A percentile compares a stretch with the other conserved stretches of the same genome.
phyloP scores from a whole-genome alignment of 1,284 basidiomycete species.

The Ganoderma resinaceum region DNA sequence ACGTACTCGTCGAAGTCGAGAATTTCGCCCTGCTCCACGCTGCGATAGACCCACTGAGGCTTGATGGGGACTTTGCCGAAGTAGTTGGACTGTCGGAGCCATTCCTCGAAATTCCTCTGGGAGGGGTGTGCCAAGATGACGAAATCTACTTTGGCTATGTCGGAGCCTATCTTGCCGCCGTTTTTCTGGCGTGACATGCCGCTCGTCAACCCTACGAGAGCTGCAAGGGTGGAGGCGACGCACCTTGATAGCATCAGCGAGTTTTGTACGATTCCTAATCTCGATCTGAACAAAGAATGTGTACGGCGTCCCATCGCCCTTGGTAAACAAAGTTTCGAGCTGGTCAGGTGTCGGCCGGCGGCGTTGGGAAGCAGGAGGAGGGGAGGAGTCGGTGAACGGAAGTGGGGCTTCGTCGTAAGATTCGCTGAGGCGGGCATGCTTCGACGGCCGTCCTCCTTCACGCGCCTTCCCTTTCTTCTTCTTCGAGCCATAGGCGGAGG shows the following conservation, averaged over 20 bases:
- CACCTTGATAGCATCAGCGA: constrained; percentile 36
- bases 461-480: constrained; percentile 15
- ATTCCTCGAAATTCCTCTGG: constrained; percentile 53
- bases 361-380: constrained; percentile 16
- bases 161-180: constrained; percentile 61
- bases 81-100: constrained; percentile 47
- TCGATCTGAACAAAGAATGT: constrained; percentile 39
- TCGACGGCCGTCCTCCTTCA: constrained; percentile 10
- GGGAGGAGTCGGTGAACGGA: constrained; percentile 11
- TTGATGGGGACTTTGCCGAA: constrained; percentile 51
- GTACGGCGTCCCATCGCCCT: constrained; percentile 26
- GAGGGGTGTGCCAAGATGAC: constrained; percentile 57
- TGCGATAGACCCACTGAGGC: constrained; percentile 63
- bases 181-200: constrained; percentile 53
- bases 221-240: not conserved
- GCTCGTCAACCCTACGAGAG: not conserved
- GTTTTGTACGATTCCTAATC: constrained; percentile 32
- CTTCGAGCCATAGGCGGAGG: not conserved
- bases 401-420: constrained; percentile 12
- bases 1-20: constrained; percentile 51
- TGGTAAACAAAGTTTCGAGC: constrained; percentile 25
- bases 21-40: constrained; percentile 51
- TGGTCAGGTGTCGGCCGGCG: not conserved
- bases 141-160: constrained; percentile 61
- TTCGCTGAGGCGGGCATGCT: constrained; percentile 17